Percentiles rank a stretch among this genome's conserved stretches.
phyloP scores from a whole-genome alignment of 805 yeast genomes.

The Hanseniaspora valbyensis region DNA sequence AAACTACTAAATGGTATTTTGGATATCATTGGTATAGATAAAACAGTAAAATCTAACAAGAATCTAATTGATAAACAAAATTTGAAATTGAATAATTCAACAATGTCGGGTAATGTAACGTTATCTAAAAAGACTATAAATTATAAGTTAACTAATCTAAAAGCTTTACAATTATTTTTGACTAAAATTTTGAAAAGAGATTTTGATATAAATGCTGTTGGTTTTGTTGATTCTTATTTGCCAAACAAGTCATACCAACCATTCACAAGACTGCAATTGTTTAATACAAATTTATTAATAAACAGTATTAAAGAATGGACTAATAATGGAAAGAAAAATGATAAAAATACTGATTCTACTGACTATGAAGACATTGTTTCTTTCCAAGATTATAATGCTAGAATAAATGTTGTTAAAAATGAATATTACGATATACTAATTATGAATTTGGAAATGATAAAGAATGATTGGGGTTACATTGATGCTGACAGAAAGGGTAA shows the following conservation, averaged over 20 bases:
- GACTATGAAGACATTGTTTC: constrained; percentile 1
- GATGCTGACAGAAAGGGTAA: constrained; percentile 8
- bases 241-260: constrained; percentile 11
- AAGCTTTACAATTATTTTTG: constrained; percentile 11
- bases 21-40: constrained; percentile 45
- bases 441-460: constrained; percentile 13
- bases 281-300: constrained; percentile 6
- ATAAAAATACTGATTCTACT: no score
- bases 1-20: constrained; percentile 58
- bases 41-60: constrained; percentile 16
- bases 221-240: constrained; percentile 3
- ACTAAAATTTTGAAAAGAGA: constrained; percentile 4
- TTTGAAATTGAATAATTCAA: constrained; percentile 11
- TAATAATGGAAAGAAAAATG: background rate
- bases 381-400: constrained; percentile 14
- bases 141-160: constrained; percentile 13
- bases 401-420: constrained; percentile 4
- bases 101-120: constrained; percentile 18
- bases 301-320: constrained; percentile 14
- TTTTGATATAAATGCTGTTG: background rate
- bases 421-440: constrained; percentile 7
- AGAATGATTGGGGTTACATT: constrained; percentile 9
- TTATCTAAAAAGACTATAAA: constrained; percentile 10
- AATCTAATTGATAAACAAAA: constrained; percentile 27
- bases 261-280: constrained; percentile 11